Conservation (phyloP, 768 basidiomycete genomes). For the Tylopilus plumbeoviolaceoides region DNA sequence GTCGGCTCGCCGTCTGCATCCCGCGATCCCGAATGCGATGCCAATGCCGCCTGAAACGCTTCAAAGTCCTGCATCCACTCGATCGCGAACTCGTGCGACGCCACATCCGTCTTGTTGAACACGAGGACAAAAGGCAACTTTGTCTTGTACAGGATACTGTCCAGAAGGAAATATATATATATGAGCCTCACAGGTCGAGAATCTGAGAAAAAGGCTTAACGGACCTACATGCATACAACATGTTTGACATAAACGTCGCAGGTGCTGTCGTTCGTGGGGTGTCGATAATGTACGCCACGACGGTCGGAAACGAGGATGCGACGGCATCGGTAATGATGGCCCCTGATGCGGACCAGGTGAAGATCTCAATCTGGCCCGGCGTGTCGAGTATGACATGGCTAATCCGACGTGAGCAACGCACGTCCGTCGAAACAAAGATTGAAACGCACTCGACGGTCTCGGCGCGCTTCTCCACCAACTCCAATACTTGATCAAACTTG, state of each 20-base stretch:
- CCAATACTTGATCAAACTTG: constrained; percentile 96
- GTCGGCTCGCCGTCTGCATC: constrained; percentile 88
- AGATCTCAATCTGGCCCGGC: constrained; percentile 99
- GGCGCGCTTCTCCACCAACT: constrained; percentile 85
- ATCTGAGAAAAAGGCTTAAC: neutral
- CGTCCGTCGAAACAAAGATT: neutral
- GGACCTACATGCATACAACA: constrained; percentile 97
- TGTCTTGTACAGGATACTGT: constrained; percentile 95
- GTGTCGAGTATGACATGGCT: constrained; percentile 96
- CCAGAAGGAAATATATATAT: neutral
- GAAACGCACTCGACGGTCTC: constrained; percentile 77
- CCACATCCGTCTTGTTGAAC: constrained; percentile 97
- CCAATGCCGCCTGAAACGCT: constrained; percentile 84
- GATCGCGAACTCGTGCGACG: constrained; percentile 84
- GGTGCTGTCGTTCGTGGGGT: constrained; percentile 93
- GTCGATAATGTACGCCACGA: constrained; percentile 96
- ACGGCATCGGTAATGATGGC: constrained; percentile 98
- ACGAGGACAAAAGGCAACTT: constrained; percentile 95
- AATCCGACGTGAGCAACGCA: neutral
- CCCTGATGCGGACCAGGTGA: constrained; percentile 99
- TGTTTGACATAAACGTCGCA: constrained; percentile 99
- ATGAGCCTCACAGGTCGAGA: neutral
- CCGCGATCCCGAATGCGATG: constrained; percentile 59
- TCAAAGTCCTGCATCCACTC: constrained; percentile 99
- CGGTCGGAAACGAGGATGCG: constrained; percentile 88